Conservation (phyloP, 2,329 filamentous ascomycete species). For the Helicocarpus griseus region DNA sequence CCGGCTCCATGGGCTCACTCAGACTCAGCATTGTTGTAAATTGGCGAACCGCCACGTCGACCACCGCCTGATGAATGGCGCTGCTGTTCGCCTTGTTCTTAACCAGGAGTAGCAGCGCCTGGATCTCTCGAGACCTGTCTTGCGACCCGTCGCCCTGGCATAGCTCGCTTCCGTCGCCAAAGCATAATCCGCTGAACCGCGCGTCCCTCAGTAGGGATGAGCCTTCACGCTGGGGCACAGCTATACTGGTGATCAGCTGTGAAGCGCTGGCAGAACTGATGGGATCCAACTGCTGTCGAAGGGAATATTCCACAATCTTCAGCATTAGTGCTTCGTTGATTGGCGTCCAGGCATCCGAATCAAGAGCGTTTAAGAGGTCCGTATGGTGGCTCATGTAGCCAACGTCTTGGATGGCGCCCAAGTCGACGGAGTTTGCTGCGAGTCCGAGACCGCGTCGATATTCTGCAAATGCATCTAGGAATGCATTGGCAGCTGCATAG, state of each 20-base stretch:
- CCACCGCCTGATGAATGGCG: not conserved
- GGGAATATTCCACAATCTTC: not conserved
- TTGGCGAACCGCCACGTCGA: not conserved
- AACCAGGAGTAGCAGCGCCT: not conserved
- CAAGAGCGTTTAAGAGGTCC: not conserved
- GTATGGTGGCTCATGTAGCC: constrained; percentile 20
- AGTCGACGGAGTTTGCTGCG: constrained; percentile 17
- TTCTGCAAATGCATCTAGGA: constrained; percentile 17
- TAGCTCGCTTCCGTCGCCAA: not conserved
- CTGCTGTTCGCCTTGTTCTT: not conserved
- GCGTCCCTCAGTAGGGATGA: constrained; percentile 5
- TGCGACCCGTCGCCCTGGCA: not conserved
- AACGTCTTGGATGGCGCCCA: constrained; percentile 24
- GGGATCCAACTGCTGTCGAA: not conserved
- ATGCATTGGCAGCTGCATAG: constrained; percentile 13
- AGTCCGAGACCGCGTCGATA: constrained; percentile 18
- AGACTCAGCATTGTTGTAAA: not conserved
- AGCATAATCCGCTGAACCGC: not conserved
- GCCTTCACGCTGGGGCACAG: constrained; percentile 17
- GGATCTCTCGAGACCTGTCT: not conserved
- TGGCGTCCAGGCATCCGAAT: not conserved
- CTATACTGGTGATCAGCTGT: not conserved
- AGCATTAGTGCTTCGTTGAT: not conserved
- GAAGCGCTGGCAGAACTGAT: not conserved
- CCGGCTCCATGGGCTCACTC: constrained; percentile 8